A percentile compares a stretch with the other conserved stretches of the same genome.
Conservation (phyloP, 441 rosid species). For the Aquilaria agallochum region DNA sequence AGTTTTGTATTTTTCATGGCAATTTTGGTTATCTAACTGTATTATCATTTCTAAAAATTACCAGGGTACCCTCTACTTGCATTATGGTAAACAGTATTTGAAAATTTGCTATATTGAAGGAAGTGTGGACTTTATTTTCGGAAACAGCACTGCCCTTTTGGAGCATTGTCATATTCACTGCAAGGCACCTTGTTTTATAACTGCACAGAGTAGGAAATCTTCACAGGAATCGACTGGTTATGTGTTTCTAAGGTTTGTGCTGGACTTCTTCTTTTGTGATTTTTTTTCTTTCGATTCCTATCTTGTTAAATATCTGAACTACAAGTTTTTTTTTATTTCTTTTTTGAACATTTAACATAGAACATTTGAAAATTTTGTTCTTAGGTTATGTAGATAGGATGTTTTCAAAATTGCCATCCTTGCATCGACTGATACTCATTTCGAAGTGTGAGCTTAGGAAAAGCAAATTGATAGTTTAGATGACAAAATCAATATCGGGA, state of each 20-base stretch:
- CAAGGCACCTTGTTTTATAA: slow-evolving; percentile 80
- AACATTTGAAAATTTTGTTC: too few species aligned
- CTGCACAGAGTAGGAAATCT: slow-evolving; percentile 94
- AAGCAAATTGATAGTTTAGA: too few species aligned
- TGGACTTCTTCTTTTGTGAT: slow-evolving; percentile 4
- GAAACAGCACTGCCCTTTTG: slow-evolving; percentile 87
- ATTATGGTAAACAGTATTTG: slow-evolving; percentile 85
- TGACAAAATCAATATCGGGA: too few species aligned
- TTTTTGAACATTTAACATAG: too few species aligned
- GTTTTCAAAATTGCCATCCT: too few species aligned
- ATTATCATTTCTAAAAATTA: slow-evolving; percentile 9
- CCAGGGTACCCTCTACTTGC: slow-evolving; percentile 94
- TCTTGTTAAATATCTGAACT: too few species aligned
- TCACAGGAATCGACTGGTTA: slow-evolving; percentile 93
- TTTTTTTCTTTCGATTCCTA: not conserved
- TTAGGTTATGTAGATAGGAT: too few species aligned
- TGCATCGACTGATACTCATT: too few species aligned
- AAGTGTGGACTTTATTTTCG: slow-evolving; percentile 92
- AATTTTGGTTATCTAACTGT: not conserved
- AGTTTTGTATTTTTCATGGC: slow-evolving; percentile 1
- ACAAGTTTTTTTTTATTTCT: too few species aligned
- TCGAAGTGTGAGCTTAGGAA: too few species aligned
- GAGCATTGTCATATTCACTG: slow-evolving; percentile 98
- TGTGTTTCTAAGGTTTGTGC: slow-evolving; percentile 71
- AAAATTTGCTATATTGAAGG: slow-evolving; percentile 93